Conservation (phyloP, 177 flowering plant species). For the Vitis hybrid region DNA sequence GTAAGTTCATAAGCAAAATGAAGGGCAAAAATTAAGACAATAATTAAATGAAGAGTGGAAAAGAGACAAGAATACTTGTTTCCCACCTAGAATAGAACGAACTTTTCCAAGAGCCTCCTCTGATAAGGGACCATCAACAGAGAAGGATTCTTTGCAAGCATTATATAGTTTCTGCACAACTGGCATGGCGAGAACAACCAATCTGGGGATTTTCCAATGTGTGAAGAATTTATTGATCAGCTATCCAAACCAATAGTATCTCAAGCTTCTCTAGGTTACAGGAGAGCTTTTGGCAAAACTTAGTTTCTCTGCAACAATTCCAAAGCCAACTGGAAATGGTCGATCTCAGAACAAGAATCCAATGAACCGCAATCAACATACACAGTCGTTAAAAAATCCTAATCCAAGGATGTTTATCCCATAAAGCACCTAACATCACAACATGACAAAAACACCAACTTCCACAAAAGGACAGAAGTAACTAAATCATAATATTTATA, state of each 20-base stretch:
- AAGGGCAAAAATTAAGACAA: background rate
- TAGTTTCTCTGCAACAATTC: conserved; percentile 9
- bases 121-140: conserved; percentile 66
- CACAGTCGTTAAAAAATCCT: background rate
- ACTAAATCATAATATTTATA: too few species aligned
- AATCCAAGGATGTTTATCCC: background rate
- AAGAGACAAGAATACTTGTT: background rate
- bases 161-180: conserved; percentile 70
- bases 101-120: conserved; percentile 82
- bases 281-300: conserved; percentile 7
- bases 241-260: too few species aligned
- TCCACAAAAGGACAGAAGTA: too few species aligned
- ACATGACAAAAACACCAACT: background rate
- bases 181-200: too few species aligned
- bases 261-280: background rate
- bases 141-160: conserved; percentile 73
- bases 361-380: background rate
- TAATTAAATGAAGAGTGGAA: background rate
- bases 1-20: background rate
- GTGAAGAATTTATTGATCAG: too few species aligned
- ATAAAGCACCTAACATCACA: background rate
- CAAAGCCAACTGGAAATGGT: conserved; percentile 3
- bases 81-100: conserved; percentile 63
- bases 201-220: background rate
- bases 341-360: background rate